Evolutionary conservation across 2,329 filamentous ascomycete species (phyloP).

Genomic region (Trichoderma sp.): DNA sequence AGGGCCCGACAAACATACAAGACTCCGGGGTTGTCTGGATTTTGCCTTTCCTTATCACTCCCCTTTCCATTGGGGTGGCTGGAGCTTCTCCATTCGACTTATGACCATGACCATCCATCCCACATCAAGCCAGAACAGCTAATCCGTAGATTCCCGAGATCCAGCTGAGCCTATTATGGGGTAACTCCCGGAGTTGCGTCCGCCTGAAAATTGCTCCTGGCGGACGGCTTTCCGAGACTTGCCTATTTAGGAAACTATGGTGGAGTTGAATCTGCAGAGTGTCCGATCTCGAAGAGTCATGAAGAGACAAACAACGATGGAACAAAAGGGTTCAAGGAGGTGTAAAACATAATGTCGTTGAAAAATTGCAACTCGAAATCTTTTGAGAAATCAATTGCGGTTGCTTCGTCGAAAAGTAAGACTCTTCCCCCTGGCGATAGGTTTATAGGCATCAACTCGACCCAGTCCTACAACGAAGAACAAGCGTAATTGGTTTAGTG

Average conservation of each 20-base stretch:
- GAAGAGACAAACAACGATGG: not conserved
- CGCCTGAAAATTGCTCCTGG: not conserved
- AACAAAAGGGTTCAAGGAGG: not conserved
- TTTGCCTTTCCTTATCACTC: not conserved
- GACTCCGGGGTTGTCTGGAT: not conserved
- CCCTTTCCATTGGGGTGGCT: not conserved
- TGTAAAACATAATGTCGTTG: not conserved
- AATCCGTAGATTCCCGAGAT: not conserved
- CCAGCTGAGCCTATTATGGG: not conserved
- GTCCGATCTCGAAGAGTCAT: not conserved
- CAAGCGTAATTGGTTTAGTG: constrained; percentile 21
- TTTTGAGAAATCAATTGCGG: no score
- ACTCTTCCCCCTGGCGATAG: accelerated
- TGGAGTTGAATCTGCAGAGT: not conserved
- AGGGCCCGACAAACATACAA: not conserved
- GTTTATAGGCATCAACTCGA: accelerated
- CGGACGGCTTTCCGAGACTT: not conserved
- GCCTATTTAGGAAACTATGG: not conserved
- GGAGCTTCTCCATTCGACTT: not conserved
- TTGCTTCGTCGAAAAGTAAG: no score
- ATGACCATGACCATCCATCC: not conserved
- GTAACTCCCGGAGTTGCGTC: not conserved
- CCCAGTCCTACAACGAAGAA: not conserved
- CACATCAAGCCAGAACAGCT: not conserved
- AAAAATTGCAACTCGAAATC: no score